A percentile compares a stretch with the other conserved stretches of the same genome.
These are phyloP conservation scores for Eragrostis nindensis DNA, from an alignment of 176 grass and related monocot species.

Conservation along the genomic window DNA sequence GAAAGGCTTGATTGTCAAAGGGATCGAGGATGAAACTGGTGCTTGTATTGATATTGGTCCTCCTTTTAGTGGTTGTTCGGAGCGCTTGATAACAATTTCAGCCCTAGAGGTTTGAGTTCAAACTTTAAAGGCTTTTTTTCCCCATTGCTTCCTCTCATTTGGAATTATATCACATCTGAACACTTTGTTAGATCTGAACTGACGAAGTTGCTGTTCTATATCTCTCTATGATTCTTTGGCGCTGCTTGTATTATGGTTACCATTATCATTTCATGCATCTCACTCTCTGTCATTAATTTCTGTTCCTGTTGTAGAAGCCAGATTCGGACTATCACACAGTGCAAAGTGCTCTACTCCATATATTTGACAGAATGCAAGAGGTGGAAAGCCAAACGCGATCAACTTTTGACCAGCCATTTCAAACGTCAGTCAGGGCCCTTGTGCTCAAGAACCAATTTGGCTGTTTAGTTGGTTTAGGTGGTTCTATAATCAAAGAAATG, in stretches of 20 bases:
- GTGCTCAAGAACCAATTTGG: slow-evolving; percentile 26
- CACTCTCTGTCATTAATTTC: slow-evolving; percentile 11
- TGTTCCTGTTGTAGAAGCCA: slow-evolving; percentile 33
- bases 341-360: slow-evolving; percentile 40
- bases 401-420: slow-evolving; percentile 11
- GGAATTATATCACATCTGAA: not conserved
- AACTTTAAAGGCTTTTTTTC: slow-evolving; percentile 5
- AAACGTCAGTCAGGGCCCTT: slow-evolving; percentile 34
- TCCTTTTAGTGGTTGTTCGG: slow-evolving; percentile 25
- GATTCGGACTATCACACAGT: slow-evolving; percentile 25
- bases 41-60: slow-evolving; percentile 39
- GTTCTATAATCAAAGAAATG: slow-evolving; percentile 47
- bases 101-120: slow-evolving; percentile 52
- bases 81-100: slow-evolving; percentile 53
- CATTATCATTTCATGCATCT: not conserved
- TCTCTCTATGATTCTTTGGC: slow-evolving; percentile 1
- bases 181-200: not conserved
- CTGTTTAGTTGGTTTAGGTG: slow-evolving; percentile 40
- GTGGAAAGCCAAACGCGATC: slow-evolving; percentile 17
- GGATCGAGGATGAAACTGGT: slow-evolving; percentile 43
- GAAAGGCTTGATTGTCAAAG: slow-evolving; percentile 42
- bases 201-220: not conserved
- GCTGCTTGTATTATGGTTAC: slow-evolving; percentile 23
- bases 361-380: slow-evolving; percentile 56
- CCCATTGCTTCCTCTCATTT: not conserved